Base-by-base conservation (phyloP, 352 stramenopile genomes). In the Phytopythium chamaehyphon region DNA sequence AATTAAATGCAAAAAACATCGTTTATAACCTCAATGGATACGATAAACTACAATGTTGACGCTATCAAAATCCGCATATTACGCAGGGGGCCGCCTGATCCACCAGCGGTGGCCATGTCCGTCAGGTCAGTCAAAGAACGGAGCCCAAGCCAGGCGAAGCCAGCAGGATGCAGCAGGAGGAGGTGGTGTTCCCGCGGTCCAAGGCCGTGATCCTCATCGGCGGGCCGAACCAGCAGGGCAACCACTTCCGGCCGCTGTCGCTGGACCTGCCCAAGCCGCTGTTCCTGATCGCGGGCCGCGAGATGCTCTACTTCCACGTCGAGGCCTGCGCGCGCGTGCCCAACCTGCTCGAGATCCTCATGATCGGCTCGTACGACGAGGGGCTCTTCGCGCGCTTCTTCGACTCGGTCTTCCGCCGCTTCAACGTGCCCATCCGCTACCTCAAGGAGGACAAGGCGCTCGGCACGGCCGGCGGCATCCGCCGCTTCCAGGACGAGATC, bases 301-400 rank as follows among this genome's bases (percentile, higher is more conserved):
- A 93, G 51, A 94, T 94, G 82, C 77, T 95, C 40, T 94, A 88
- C 60, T 93, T 94, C 66, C 86, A 95, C 52, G 83, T 95, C 10
- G 84, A 95, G 51, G 86, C 86, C 3, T 94, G 83, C 43, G 62
- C 83, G 22, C 80, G 82, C 38, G 78, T 95, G 44, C 82, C 82
- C 33, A 92, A 93, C 40, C 47, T 95, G 24, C 66, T 86, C 40
- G 86, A 95, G 61, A 95, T 95, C 56, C 43, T 95, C 31, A 91
- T 95, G 79, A 88, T 95, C 47, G 86, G 86, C 11, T 91, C 81
- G 16, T 93, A 95, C 61, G 86, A 95, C 55, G 83, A 93, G 62
- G 83, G 86, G 8, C 74, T 95, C 6, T 95, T 95, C 64, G 84
- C 82, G 22, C 83, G 83, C 47, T 95, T 93, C 66, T 93, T 95